Percentiles rank a stretch among this genome's conserved stretches.
Conservation (phyloP, 2,329 filamentous ascomycete species). For the Penicillium oxalicum region DNA sequence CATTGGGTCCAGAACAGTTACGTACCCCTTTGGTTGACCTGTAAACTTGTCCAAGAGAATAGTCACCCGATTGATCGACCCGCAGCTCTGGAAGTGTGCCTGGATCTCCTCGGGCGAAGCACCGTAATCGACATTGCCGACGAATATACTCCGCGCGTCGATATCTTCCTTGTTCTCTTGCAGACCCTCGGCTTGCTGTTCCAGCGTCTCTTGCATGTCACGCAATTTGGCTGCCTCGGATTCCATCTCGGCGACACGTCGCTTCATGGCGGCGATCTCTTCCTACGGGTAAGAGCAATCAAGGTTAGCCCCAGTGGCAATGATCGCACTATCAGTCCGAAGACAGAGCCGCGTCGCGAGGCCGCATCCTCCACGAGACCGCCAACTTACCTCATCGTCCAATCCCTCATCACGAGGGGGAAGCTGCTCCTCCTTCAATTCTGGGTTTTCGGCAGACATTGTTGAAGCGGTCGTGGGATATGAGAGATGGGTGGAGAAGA, state of each 20-base stretch:
- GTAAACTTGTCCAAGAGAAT: conserved; percentile 98
- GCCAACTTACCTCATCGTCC: conserved; percentile 41
- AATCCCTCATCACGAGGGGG: conserved; percentile 37
- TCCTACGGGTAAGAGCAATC: conserved; percentile 42
- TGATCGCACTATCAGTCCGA: background rate
- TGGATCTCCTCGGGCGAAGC: conserved; percentile 97
- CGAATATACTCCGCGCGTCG: conserved; percentile 92
- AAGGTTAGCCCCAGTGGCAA: background rate
- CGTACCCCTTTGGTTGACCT: conserved; percentile 97
- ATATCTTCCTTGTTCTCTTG: conserved; percentile 94
- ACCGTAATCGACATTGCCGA: conserved; percentile 97
- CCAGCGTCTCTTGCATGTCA: conserved; percentile 80
- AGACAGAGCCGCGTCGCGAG: background rate
- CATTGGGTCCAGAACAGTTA: conserved; percentile 18
- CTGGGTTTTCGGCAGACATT: conserved; percentile 34
- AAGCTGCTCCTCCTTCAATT: conserved; percentile 35
- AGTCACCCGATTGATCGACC: conserved; percentile 95
- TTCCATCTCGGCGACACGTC: conserved; percentile 82
- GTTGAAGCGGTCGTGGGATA: conserved; percentile 8
- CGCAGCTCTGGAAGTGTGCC: conserved; percentile 94
- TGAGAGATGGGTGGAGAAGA: background rate
- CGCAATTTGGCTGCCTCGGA: conserved; percentile 79
- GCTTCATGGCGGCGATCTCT: conserved; percentile 84
- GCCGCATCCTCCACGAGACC: background rate
- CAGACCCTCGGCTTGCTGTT: conserved; percentile 75